Evolutionary conservation across 2,329 filamentous ascomycete genomes (phyloP).

Genomic region (Lachnellula suecica): DNA sequence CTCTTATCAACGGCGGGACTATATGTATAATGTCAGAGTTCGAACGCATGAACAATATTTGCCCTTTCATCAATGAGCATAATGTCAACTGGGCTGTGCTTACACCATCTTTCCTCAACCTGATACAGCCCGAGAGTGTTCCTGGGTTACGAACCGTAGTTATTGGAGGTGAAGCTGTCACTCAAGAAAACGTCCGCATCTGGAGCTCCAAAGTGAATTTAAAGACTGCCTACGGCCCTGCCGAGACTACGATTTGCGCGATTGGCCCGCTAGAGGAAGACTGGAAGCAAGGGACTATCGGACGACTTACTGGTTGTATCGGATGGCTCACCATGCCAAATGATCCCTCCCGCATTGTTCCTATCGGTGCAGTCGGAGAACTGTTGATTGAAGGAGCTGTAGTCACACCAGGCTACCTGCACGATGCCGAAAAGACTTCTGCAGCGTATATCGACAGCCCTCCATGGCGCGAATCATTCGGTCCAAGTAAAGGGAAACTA

Average conservation of each 20-base stretch:
- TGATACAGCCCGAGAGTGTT: conserved; percentile 18
- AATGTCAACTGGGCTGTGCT: conserved; percentile 19
- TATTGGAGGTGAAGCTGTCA: conserved; percentile 32
- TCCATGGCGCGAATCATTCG: conserved; percentile 42
- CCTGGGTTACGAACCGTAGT: conserved; percentile 17
- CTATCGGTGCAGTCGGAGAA: conserved; percentile 15
- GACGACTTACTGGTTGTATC: conserved; percentile 2
- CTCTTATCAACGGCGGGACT: conserved; percentile 34
- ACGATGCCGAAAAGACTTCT: conserved; percentile 55
- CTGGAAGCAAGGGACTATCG: conserved; percentile 5
- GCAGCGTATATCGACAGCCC: conserved; percentile 56
- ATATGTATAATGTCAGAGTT: conserved; percentile 39
- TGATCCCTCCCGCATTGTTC: conserved; percentile 9
- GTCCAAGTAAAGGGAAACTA: conserved; percentile 36
- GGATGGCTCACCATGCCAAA: conserved; percentile 36
- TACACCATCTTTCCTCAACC: conserved; percentile 23
- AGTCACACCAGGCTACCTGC: conserved; percentile 54
- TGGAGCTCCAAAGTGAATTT: conserved; percentile 38
- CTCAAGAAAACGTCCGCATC: conserved; percentile 34
- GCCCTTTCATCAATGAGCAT: not conserved
- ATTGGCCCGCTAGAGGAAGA: not conserved
- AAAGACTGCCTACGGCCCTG: conserved; percentile 41
- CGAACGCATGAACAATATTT: conserved; percentile 35
- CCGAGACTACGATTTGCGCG: conserved; percentile 15
- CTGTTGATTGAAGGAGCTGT: conserved; percentile 25